Evolutionary conservation across 371 early-diverging fungal genomes (phyloP), one percentile per base, ranked within the genome.

Genomic region (Lichtheimia corymbifera): DNA sequence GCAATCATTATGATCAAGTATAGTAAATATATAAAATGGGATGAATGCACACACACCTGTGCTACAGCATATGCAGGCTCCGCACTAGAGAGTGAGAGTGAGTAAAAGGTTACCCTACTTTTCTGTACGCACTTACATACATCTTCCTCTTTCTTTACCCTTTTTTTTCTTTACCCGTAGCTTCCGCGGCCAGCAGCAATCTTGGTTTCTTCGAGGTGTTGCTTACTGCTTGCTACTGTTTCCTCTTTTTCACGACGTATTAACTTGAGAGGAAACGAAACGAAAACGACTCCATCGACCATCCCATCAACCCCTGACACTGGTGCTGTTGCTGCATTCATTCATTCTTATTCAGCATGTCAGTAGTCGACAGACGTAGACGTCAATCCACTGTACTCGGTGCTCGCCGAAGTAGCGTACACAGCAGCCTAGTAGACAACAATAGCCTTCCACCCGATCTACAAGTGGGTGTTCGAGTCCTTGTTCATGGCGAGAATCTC

Each of bases 401-500:
- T 40, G 60, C 60, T 20, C 60, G 60, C 44, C 51, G 60, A 60
- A 60, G 27, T 27, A 60, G 60, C 27, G 35, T 60, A 25, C 60
- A 60, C 27, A 60, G 60, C 41, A 60, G 51, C 25, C 15, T 60
- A 4, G 50, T 58, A n/a, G 43, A 50, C 59, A 50, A 27, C 25
- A 50, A 22, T 27, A 18, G 13, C 9, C 51, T 60, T 14, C 60
- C 60, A 41, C 9, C 43, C 7, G 60, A 60, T 43, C 17, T 60
- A 22, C 60, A 60, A 42, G 59, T 83, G 60, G 84, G 83, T 44
- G 64, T 73, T 17, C 82, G 85, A 41, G 84, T 82, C 55, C 80
- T 82, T 52, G 88, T 84, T 55, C 83, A 89, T 58, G 90, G 89
- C 4, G 82, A 80, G 52, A 63, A 53, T 54, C 63, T 71, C 65